Evolutionary conservation across 2,329 filamentous ascomycete species (phyloP).

Genomic region (Nigrospora oryzae): DNA sequence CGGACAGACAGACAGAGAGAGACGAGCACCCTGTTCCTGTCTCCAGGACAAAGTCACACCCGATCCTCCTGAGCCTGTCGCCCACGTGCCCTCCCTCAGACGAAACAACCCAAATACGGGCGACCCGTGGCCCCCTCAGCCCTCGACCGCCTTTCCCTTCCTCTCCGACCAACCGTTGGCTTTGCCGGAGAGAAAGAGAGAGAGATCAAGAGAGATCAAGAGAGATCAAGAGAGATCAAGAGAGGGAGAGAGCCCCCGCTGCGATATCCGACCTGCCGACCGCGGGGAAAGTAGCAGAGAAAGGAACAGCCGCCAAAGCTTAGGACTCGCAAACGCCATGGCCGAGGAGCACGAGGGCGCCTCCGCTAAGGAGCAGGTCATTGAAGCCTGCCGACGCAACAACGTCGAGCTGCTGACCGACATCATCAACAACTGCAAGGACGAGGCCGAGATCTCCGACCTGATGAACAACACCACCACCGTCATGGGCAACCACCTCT

Average conservation of each 20-base stretch:
- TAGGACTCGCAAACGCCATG: neutral
- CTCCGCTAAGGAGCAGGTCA: constrained; percentile 72
- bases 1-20: too few relatives aligned
- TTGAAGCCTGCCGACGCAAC: constrained; percentile 90
- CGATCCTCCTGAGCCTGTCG: too few relatives aligned
- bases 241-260: too few relatives aligned
- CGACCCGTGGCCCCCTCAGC: too few relatives aligned
- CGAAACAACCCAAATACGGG: too few relatives aligned
- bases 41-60: too few relatives aligned
- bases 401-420: constrained; percentile 79
- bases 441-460: constrained; percentile 58
- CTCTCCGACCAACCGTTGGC: neutral
- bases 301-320: neutral
- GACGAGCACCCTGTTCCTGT: too few relatives aligned
- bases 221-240: neutral
- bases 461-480: constrained; percentile 83
- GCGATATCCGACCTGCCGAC: neutral
- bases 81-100: too few relatives aligned
- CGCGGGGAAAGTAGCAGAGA: neutral
- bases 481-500: constrained; percentile 77
- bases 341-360: constrained; percentile 54
- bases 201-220: too few relatives aligned
- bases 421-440: constrained; percentile 54
- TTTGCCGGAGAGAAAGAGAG: neutral
- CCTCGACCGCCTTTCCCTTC: too few relatives aligned